A percentile compares a stretch with the other conserved stretches of the same genome.
Conservation (phyloP, 202 grass and related monocot genomes). For the Schoenoplectus tabernaemontani region DNA sequence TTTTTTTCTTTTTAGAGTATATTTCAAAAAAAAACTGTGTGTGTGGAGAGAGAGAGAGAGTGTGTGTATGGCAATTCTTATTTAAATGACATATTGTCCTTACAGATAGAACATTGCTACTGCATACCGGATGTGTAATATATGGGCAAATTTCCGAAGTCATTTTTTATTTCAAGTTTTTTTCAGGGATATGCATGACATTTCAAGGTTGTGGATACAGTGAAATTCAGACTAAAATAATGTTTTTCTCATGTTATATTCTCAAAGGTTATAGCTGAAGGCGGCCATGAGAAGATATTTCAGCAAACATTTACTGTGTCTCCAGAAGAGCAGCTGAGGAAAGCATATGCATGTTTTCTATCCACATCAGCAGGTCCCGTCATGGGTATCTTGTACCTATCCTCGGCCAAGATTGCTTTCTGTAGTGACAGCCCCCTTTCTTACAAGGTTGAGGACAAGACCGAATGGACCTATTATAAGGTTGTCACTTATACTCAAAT, state of each 20-base stretch:
- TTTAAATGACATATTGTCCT: neutral
- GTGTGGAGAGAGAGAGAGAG: neutral
- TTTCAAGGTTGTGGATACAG: neutral
- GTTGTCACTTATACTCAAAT: conserved; percentile 1
- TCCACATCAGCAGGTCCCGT: conserved; percentile 74
- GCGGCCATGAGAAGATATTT: conserved; percentile 72
- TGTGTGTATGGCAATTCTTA: neutral
- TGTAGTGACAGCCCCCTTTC: conserved; percentile 73
- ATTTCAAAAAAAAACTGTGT: neutral
- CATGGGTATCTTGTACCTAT: conserved; percentile 68
- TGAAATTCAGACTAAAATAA: neutral
- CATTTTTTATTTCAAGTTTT: neutral
- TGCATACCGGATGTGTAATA: neutral
- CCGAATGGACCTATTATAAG: conserved; percentile 91
- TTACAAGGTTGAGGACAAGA: conserved; percentile 33
- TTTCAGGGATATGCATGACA: neutral
- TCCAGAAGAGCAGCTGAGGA: conserved; percentile 69
- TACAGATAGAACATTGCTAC: neutral
- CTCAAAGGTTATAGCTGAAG: conserved; percentile 47
- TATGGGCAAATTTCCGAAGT: neutral
- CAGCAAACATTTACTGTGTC: conserved; percentile 53
- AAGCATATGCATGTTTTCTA: conserved; percentile 79
- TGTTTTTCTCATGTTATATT: neutral
- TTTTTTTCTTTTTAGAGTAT: neutral
- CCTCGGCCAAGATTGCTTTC: conserved; percentile 70